Percentiles rank a stretch among this genome's conserved stretches.
phyloP scores from a whole-genome alignment of 2,329 filamentous ascomycete genomes.

The Cryphonectria japonica region DNA sequence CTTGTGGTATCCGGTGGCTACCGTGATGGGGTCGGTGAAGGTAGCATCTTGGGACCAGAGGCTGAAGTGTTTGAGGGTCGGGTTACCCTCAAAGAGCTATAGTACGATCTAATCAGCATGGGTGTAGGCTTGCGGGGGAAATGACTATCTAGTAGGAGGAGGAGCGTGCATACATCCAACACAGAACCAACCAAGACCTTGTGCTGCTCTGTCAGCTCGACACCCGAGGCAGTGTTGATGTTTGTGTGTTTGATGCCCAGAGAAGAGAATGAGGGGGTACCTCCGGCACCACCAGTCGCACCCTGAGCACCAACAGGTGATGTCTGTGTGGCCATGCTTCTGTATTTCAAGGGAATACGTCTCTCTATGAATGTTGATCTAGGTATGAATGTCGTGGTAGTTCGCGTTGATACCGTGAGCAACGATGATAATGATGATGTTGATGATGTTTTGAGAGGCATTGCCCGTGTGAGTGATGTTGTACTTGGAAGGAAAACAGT shows the following conservation, averaged over 20 bases:
- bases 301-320: slow-evolving; percentile 30
- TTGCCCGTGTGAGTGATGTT: slow-evolving; percentile 1
- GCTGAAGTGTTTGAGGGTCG: slow-evolving; percentile 60
- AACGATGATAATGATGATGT: not conserved
- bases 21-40: slow-evolving; percentile 63
- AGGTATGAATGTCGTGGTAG: not conserved
- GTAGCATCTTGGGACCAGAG: slow-evolving; percentile 62
- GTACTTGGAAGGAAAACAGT: not conserved
- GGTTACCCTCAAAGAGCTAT: slow-evolving; percentile 62
- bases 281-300: not conserved
- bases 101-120: not conserved
- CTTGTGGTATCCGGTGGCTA: slow-evolving; percentile 58
- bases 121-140: not conserved
- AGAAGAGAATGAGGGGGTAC: slow-evolving; percentile 34
- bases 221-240: slow-evolving; percentile 54
- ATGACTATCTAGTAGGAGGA: not conserved
- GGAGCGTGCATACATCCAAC: slow-evolving; percentile 50
- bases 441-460: slow-evolving; percentile 22
- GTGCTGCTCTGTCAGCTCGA: slow-evolving; percentile 54
- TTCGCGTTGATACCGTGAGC: slow-evolving; percentile 1
- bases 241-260: slow-evolving; percentile 55
- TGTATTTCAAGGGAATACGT: not conserved
- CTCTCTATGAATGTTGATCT: not conserved
- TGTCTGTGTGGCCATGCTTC: slow-evolving; percentile 36
- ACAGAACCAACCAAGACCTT: slow-evolving; percentile 60